Evolutionary conservation across 2,329 filamentous ascomycete genomes (phyloP), one percentile per base, ranked within the genome.

Genomic region (Periglandula ipomoeae): DNA sequence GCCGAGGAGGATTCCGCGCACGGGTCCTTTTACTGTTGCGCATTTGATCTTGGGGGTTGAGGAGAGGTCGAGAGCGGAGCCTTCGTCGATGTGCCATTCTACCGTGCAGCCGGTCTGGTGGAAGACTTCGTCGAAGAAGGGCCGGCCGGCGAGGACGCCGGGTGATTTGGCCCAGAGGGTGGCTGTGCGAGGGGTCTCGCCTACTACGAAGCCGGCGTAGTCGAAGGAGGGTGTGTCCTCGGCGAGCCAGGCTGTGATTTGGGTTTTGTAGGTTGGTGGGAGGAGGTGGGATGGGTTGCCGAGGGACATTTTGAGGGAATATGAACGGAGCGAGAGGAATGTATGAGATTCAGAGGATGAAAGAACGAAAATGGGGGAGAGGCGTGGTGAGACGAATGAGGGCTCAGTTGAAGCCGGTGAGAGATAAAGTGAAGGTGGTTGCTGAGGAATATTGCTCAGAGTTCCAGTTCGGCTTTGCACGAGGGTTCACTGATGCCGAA

Each of bases 201-300:
- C 93, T 22, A 98, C 93, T 6, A 98, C 93, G 67, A 95, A 98
- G 52, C 93, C 93, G 60, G 88, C 93, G 65, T 95, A 96, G 74
- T 98, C 93, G 69, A 95, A 91, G 47, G 88, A 93, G 4, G 93
- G 93, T 3, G 89, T 94, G 71, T 98, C 93, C 70, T 98, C 93
- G 61, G 89, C 87, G 13, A 96, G 84, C 93, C 93, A 98, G 60
- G 79, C 71, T 22, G 84, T 79, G 54, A 96, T 81, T 56, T 84
- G 79, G 44, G 82, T 77, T 65, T 91, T 95, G 81, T 89, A 96
- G 54, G 83, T 86, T 20, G 83, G 79, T 0, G 91, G 90, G 39
- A 97, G 82, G 55, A 97, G 80, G 65, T 95, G 81, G 59, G 70
- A 70, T 46, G 75, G 69, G 44, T 64, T 62, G 65, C 73, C 74